Conservation (phyloP, 2,329 filamentous ascomycete species). For the Phaeomoniella chlamydospora region DNA sequence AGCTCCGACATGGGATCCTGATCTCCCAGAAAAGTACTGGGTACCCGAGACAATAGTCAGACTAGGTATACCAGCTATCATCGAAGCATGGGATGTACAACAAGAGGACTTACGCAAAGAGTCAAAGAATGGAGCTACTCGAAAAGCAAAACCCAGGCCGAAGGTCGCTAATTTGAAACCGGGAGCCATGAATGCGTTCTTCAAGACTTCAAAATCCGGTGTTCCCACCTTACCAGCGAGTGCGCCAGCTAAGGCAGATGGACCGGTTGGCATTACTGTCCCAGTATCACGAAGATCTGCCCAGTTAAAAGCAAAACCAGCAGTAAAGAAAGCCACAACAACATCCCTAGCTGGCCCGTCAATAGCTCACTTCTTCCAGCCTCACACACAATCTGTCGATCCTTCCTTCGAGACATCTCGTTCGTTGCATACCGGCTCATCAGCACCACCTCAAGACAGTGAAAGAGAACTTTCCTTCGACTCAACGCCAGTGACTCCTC, state of each 20-base stretch:
- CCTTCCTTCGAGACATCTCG: not conserved
- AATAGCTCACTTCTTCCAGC: not conserved
- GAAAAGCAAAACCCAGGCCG: constrained; percentile 9
- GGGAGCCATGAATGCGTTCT: constrained; percentile 16
- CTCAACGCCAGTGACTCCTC: no score
- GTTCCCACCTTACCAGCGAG: constrained; percentile 1
- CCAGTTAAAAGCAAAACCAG: not conserved
- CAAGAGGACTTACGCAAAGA: constrained; percentile 9
- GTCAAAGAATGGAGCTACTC: constrained; percentile 11
- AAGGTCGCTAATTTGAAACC: constrained; percentile 14
- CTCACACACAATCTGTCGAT: not conserved
- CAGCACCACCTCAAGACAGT: no score
- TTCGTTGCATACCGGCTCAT: not conserved
- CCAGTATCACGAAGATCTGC: not conserved
- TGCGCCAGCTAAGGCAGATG: constrained; percentile 6
- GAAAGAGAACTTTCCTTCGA: no score
- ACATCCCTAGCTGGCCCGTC: not conserved
- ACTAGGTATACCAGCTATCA: constrained; percentile 48
- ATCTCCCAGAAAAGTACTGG: constrained; percentile 52
- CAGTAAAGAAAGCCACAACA: not conserved
- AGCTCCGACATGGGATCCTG: constrained; percentile 46
- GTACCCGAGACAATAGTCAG: constrained; percentile 50
- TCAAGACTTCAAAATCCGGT: constrained; percentile 4
- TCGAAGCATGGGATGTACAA: constrained; percentile 48
- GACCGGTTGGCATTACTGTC: not conserved